phyloP scores from a whole-genome alignment of 2,329 filamentous ascomycete species.

The Colletotrichum tamarilloi region DNA sequence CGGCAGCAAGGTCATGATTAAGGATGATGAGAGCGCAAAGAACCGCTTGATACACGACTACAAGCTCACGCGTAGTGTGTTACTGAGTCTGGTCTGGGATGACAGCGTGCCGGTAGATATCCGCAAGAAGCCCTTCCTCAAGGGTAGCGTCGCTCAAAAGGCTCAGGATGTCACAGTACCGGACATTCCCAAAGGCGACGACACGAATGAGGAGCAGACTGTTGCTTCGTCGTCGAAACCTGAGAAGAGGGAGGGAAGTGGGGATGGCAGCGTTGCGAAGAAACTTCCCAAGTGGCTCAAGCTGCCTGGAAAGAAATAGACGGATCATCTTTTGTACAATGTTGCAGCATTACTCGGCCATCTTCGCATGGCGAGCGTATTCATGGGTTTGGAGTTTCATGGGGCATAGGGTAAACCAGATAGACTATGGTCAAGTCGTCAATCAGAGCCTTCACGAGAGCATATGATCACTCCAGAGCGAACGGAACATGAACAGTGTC shows the following conservation, averaged over 20 bases:
- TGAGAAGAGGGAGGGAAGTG: slow-evolving; percentile 50
- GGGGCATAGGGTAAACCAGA: not conserved
- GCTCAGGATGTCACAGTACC: slow-evolving; percentile 77
- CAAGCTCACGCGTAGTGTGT: slow-evolving; percentile 75
- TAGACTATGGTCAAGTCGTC: not conserved
- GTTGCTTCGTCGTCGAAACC: slow-evolving; percentile 43
- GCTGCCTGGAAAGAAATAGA: slow-evolving; percentile 76
- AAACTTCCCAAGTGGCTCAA: slow-evolving; percentile 79
- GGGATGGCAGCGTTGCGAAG: slow-evolving; percentile 49
- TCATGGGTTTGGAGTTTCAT: not conserved
- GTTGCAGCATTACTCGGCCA: not conserved
- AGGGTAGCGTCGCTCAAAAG: slow-evolving; percentile 64
- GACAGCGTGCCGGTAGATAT: slow-evolving; percentile 67
- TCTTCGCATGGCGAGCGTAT: not conserved
- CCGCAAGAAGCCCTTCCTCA: slow-evolving; percentile 69
- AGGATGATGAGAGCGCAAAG: slow-evolving; percentile 56
- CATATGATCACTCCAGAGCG: not conserved
- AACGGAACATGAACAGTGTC: not conserved
- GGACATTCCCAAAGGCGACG: slow-evolving; percentile 56
- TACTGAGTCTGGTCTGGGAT: slow-evolving; percentile 83
- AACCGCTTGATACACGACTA: slow-evolving; percentile 78
- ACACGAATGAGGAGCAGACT: slow-evolving; percentile 50
- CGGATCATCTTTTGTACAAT: slow-evolving; percentile 43
- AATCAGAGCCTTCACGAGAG: not conserved
- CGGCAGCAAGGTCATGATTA: slow-evolving; percentile 61